These are phyloP conservation scores for Chimonanthus praecox DNA, from an alignment of 164 flowering plant genomes.

Conservation along the genomic window DNA sequence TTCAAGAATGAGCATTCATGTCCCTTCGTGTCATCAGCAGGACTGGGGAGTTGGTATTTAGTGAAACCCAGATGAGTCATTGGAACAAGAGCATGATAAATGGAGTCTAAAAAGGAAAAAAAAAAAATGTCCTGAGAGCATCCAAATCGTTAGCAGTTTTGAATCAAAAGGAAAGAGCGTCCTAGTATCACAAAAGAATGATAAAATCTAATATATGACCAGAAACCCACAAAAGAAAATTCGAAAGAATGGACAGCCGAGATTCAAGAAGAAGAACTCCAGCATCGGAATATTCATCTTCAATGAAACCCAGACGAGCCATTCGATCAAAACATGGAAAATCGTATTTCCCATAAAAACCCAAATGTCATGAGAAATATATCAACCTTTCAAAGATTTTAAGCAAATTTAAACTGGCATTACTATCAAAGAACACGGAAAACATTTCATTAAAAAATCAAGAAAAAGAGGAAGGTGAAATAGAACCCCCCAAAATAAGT, in stretches of 20 bases:
- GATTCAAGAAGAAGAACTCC: too few species aligned
- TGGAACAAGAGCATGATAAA: background rate
- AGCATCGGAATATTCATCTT: too few species aligned
- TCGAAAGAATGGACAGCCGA: too few species aligned
- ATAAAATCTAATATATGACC: too few species aligned
- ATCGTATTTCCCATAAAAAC: too few species aligned
- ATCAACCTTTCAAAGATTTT: background rate
- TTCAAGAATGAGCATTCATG: background rate
- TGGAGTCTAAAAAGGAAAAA: background rate
- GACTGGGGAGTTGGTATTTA: background rate
- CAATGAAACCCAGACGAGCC: background rate
- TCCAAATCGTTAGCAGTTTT: background rate
- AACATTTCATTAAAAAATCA: background rate
- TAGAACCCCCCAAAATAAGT: background rate
- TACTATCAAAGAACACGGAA: background rate
- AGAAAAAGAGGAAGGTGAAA: background rate
- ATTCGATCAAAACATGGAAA: background rate
- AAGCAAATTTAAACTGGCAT: background rate
- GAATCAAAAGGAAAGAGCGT: too few species aligned
- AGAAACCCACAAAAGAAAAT: too few species aligned
- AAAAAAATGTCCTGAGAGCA: background rate
- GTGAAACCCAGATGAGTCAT: background rate
- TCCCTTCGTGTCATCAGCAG: background rate
- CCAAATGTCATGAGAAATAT: background rate
- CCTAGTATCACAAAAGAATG: too few species aligned